Evolutionary conservation across 371 early-diverging fungal genomes (phyloP).

Genomic region (Apophysomyces sp.): DNA sequence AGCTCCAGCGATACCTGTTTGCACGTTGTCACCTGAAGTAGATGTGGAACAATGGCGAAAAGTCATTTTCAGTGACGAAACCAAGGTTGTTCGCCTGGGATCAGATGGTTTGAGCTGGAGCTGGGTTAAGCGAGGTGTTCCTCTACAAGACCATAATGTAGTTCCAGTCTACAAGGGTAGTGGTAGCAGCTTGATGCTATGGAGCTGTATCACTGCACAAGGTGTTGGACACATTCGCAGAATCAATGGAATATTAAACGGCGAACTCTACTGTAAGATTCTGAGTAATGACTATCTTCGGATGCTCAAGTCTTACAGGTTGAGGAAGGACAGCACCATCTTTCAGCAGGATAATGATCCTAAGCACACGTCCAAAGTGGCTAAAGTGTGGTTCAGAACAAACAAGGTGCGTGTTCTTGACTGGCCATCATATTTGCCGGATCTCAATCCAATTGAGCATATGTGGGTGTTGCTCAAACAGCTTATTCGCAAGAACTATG

Average conservation of each 20-base stretch:
- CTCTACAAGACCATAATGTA: neutral
- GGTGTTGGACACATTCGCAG: slow-evolving; percentile 8
- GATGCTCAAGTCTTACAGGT: slow-evolving; percentile 10
- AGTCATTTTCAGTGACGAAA: slow-evolving; percentile 6
- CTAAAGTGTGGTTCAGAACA: slow-evolving; percentile 10
- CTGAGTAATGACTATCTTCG: slow-evolving; percentile 8
- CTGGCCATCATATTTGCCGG: slow-evolving; percentile 38
- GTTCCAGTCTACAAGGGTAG: slow-evolving; percentile 1
- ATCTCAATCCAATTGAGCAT: slow-evolving; percentile 39
- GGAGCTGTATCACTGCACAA: slow-evolving; percentile 6
- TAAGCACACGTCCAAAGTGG: slow-evolving; percentile 27
- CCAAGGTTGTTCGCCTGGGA: slow-evolving; percentile 19
- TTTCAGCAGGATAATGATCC: slow-evolving; percentile 37
- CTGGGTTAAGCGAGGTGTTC: neutral
- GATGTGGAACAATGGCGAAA: neutral
- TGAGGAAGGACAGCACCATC: slow-evolving; percentile 10
- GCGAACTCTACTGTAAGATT: slow-evolving; percentile 19
- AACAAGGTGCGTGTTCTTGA: slow-evolving; percentile 12
- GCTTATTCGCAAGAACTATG: neutral
- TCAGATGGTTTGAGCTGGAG: slow-evolving; percentile 14
- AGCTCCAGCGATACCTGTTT: too few relatives aligned
- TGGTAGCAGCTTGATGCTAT: slow-evolving; percentile 6
- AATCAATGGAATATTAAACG: slow-evolving; percentile 20
- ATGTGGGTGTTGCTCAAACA: slow-evolving; percentile 1
- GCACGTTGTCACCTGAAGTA: too few relatives aligned